Conservation (phyloP, 306 rosid species). For the Vigna trinervia region DNA sequence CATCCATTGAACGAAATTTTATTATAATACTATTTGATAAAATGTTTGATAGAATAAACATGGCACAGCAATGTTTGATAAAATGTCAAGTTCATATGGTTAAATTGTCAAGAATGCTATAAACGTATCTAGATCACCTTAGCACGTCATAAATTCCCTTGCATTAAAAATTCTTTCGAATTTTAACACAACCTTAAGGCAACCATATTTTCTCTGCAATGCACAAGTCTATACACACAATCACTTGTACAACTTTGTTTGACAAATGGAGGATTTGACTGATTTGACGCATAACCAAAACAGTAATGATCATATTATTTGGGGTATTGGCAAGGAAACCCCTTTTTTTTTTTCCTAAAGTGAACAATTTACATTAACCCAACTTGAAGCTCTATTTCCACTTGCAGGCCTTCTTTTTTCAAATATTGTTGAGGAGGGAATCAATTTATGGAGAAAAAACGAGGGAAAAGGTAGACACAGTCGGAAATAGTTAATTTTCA, state of each 20-base stretch:
- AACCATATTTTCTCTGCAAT: slow-evolving; percentile 42
- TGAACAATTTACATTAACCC: slow-evolving; percentile 49
- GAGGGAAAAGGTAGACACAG: slow-evolving; percentile 10
- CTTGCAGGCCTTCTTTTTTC: slow-evolving; percentile 27
- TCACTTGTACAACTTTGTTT: slow-evolving; percentile 43
- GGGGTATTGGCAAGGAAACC: slow-evolving; percentile 44
- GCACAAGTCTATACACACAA: slow-evolving; percentile 46
- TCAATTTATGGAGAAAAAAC: slow-evolving; percentile 39
- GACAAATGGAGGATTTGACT: slow-evolving; percentile 43
- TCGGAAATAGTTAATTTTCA: slow-evolving; percentile 35
- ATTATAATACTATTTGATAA: background rate
- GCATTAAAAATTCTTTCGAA: slow-evolving; percentile 21
- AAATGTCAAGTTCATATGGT: slow-evolving; percentile 16
- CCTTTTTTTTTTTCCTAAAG: slow-evolving; percentile 17
- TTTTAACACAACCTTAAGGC: slow-evolving; percentile 35
- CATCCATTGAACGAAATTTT: background rate
- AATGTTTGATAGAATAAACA: background rate
- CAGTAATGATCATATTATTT: slow-evolving; percentile 42
- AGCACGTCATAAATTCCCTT: slow-evolving; percentile 30
- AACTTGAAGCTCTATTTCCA: slow-evolving; percentile 52
- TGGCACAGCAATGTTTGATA: background rate
- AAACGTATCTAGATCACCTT: background rate
- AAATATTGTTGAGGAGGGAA: slow-evolving; percentile 37
- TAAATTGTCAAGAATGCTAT: background rate
- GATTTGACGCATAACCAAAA: slow-evolving; percentile 21